phyloP scores from a whole-genome alignment of 2,329 filamentous ascomycete species.

The Drechslerella coelobrocha region DNA sequence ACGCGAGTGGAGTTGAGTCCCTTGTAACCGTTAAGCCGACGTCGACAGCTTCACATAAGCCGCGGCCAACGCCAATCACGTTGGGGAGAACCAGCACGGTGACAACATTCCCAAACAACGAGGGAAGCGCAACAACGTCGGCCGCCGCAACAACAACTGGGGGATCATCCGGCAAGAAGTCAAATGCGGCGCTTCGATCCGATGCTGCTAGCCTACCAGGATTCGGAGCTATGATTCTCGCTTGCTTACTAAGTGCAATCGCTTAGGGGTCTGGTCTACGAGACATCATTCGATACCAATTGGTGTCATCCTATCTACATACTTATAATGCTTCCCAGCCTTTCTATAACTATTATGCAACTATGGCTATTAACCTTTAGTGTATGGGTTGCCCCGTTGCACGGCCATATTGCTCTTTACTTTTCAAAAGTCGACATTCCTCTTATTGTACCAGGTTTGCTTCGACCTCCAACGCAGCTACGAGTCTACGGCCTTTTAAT shows the following conservation, averaged over 20 bases:
- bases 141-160: neutral
- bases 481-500: too few species aligned
- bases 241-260: neutral
- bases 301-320: neutral
- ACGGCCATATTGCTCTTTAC: too few species aligned
- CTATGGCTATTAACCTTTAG: neutral
- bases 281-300: neutral
- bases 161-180: neutral
- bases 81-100: neutral
- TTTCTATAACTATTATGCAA: neutral
- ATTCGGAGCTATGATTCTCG: neutral
- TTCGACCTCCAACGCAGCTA: too few species aligned
- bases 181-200: neutral
- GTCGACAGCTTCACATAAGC: constrained; percentile 23
- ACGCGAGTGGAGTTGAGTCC: constrained; percentile 63
- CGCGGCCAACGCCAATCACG: constrained; percentile 12
- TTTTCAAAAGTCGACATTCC: too few species aligned
- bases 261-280: neutral
- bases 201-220: neutral
- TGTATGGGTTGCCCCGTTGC: too few species aligned
- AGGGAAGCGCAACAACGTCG: neutral
- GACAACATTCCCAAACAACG: neutral
- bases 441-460: too few species aligned
- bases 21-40: constrained; percentile 57
- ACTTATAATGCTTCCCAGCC: neutral